Evolutionary conservation across 139 green algal species (phyloP).

Genomic region (Chlamydomonas urium): DNA sequence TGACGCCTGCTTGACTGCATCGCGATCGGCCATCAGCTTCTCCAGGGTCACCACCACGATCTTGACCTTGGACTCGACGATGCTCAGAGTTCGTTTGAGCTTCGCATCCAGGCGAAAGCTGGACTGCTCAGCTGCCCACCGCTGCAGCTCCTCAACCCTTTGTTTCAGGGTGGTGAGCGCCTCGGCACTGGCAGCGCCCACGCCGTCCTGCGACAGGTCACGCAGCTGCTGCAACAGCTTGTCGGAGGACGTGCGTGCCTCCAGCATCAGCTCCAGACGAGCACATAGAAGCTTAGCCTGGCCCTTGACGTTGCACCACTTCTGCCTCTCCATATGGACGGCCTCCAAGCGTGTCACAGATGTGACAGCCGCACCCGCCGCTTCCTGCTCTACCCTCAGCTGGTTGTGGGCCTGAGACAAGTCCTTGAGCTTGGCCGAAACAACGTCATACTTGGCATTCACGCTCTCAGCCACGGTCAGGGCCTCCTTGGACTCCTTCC

Average conservation of each 20-base stretch:
- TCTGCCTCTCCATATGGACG: no score
- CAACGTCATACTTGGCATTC: neutral
- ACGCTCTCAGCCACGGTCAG: neutral
- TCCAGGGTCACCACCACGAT: no score
- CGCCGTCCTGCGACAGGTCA: neutral
- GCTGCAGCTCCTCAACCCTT: neutral
- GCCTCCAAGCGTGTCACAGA: no score
- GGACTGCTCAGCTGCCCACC: neutral
- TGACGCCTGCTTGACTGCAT: no score
- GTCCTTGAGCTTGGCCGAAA: slow-evolving; percentile 5
- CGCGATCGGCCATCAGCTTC: no score
- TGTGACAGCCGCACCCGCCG: no score
- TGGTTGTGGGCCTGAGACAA: neutral
- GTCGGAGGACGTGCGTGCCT: neutral
- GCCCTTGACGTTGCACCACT: neutral
- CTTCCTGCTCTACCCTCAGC: neutral
- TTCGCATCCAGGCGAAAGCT: no score
- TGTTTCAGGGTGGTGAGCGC: neutral
- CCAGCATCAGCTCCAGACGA: neutral
- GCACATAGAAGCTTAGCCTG: neutral
- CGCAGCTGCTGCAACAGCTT: neutral
- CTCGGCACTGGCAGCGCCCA: neutral
- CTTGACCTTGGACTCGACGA: no score
- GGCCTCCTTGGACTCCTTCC: neutral
- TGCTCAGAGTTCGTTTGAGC: no score